Conservation (phyloP, 139 green algal species). For the Micractinium conductrix region DNA sequence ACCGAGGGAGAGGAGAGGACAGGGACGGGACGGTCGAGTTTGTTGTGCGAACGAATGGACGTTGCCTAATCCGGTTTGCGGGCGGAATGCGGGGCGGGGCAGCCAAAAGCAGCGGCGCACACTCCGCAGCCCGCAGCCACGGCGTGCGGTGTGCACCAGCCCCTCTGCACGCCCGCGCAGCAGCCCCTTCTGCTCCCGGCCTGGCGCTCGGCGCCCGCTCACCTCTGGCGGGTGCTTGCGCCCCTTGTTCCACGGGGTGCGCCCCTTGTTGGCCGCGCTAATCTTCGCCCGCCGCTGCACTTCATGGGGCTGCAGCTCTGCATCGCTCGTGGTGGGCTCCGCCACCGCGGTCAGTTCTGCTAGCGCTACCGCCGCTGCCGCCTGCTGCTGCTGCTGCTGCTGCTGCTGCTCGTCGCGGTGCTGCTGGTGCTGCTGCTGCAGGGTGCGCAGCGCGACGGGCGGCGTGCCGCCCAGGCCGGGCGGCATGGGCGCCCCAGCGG, state of each 20-base stretch:
- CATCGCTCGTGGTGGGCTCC: neutral
- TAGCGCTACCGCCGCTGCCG: no score
- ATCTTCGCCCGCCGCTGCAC: slow-evolving; percentile 55
- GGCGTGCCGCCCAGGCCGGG: neutral
- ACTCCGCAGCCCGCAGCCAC: neutral
- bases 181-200: no score
- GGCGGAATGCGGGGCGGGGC: neutral
- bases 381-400: slow-evolving; percentile 8
- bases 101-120: neutral
- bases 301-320: slow-evolving; percentile 39
- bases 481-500: neutral
- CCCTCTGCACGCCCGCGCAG: no score
- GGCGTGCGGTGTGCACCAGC: no score
- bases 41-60: neutral
- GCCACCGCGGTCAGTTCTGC: neutral
- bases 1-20: neutral
- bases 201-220: no score
- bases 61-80: neutral
- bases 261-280: slow-evolving; percentile 62
- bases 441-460: neutral
- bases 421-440: neutral
- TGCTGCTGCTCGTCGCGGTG: neutral
- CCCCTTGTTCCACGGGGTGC: slow-evolving; percentile 72
- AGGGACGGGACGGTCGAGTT: neutral
- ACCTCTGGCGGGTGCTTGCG: slow-evolving; percentile 44